Conservation (phyloP, 345 rosid genomes). For the Passiflora organensis region DNA sequence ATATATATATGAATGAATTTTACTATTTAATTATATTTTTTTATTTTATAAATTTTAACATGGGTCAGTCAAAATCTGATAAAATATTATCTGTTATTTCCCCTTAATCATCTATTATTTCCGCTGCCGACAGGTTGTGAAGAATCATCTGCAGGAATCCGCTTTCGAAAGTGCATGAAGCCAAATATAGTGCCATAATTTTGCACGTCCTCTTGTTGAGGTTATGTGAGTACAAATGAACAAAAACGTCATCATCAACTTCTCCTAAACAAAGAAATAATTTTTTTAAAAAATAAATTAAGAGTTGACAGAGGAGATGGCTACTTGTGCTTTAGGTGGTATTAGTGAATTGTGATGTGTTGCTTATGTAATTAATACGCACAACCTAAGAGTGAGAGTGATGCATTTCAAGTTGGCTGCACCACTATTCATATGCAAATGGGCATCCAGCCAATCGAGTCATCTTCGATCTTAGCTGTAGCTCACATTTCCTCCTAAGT, state of each 20-base stretch:
- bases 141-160: too few relatives aligned
- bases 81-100: background rate
- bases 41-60: too few relatives aligned
- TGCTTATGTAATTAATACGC: background rate
- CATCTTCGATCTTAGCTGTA: too few relatives aligned
- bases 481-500: too few relatives aligned
- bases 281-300: background rate
- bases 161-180: too few relatives aligned
- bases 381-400: constrained; percentile 3
- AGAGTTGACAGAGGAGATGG: background rate
- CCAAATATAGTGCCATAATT: too few relatives aligned
- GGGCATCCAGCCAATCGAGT: too few relatives aligned
- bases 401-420: background rate
- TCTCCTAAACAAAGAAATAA: background rate
- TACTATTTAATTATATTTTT: too few relatives aligned
- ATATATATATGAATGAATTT: too few relatives aligned
- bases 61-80: background rate
- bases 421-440: too few relatives aligned
- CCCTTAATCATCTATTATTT: background rate
- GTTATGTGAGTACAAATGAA: background rate
- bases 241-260: background rate
- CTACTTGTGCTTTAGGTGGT: too few relatives aligned
- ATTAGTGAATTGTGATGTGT: background rate
- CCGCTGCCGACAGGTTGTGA: background rate
- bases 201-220: too few relatives aligned